Base-by-base conservation (phyloP, 169 alveolate species). In the Toxoplasma gondii region DNA sequence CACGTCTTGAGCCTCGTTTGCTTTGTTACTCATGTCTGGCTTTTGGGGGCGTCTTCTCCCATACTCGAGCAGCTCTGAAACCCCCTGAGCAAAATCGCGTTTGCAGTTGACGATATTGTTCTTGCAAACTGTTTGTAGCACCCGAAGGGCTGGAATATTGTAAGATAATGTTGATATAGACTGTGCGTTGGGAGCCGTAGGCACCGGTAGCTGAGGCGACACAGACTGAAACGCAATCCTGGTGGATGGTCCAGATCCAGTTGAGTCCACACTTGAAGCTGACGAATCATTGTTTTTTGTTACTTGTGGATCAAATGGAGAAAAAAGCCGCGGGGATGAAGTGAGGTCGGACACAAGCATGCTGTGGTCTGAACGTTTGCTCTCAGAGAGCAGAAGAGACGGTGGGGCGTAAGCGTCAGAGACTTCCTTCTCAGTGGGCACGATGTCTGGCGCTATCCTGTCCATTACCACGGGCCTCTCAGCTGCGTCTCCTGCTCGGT, bases 81-180 rank as follows among this genome's bases (percentile, higher is more conserved):
- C 90, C 38, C 90, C 90, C 38, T 39, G 38, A n/a, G 90, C 90
- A 29, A 82, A 82, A n/a, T 82, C 90, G 17, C 67, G 54, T 49
- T 82, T 82, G 90, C 90, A 82, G 38, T 9, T 44, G 27, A 43
- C 67, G 27, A 82, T 36, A 67, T 82, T 82, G 69, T 82, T 82
- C 67, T 82, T 82, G 67, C 90, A 82, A n/a, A 82, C 29, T 64
- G 31, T 82, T 41, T 44, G 90, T 31, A 82, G 67, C 54, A 82
- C 90, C 69, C 90, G 90, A 22, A 82, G 69, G 27, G 67, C 90
- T 4, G 90, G 90, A 10, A 82, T 82, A 49, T 82, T 82, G 36
- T 82, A 82, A 17, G 90, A 82, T 31, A 82, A 41, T 31, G 67
- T 44, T 45, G 90, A 41, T 2, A 82, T 24, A 16, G 90, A 82